Evolutionary conservation across 2,329 filamentous ascomycete genomes (phyloP).

Genomic region (Fusarium sp.): DNA sequence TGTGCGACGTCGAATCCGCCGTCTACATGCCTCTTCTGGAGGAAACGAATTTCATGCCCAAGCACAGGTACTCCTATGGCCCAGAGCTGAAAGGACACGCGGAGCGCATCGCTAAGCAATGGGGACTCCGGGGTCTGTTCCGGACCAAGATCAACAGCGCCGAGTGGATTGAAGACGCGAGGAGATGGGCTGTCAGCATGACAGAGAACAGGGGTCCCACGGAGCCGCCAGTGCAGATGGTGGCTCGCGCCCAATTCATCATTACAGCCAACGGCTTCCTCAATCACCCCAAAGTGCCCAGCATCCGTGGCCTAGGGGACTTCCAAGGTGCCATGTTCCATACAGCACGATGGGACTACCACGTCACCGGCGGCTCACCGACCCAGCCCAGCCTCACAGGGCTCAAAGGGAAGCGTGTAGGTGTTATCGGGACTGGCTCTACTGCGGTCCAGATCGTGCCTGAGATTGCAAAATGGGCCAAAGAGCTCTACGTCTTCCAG

Average conservation of each 20-base stretch:
- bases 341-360: constrained; percentile 2
- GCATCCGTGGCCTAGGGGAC: no score
- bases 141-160: no score
- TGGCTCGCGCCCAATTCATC: no score
- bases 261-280: no score
- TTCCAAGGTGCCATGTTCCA: constrained; percentile 10
- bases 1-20: constrained; percentile 5
- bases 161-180: no score
- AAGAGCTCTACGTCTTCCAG: background rate
- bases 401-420: constrained; percentile 36
- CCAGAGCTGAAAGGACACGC: no score
- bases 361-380: background rate
- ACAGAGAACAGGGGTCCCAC: no score
- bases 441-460: constrained; percentile 1
- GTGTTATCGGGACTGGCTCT: background rate
- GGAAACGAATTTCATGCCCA: constrained; percentile 63
- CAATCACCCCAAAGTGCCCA: no score
- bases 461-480: background rate
- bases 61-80: constrained; percentile 51
- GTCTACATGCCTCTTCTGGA: constrained; percentile 9
- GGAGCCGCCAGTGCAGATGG: no score
- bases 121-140: no score
- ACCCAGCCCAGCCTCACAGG: constrained; percentile 12
- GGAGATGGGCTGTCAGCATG: no score
- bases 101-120: constrained; percentile 40